phyloP scores from a whole-genome alignment of 1,284 basidiomycete species.

The Leccinum griseonigrum region DNA sequence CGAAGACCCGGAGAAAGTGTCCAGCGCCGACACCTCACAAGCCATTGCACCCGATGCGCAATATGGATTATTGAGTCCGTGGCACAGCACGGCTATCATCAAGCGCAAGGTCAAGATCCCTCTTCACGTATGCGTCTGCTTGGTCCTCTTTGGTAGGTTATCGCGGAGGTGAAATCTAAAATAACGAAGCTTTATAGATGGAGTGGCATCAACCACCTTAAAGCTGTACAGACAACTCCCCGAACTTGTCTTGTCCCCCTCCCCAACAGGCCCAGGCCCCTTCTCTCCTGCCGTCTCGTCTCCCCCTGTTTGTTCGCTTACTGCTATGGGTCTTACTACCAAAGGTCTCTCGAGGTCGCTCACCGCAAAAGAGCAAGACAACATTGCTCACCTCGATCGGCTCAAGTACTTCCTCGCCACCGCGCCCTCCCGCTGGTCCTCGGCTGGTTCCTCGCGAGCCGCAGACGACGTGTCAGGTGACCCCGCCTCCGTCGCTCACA shows the following conservation, averaged over 20 bases:
- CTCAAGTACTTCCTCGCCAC: slow-evolving; percentile 89
- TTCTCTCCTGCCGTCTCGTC: neutral
- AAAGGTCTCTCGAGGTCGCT: slow-evolving; percentile 45
- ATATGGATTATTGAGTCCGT: slow-evolving; percentile 24
- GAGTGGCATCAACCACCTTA: slow-evolving; percentile 15
- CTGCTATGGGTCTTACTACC: slow-evolving; percentile 28
- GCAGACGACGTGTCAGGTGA: slow-evolving; percentile 18
- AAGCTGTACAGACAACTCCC: slow-evolving; percentile 18
- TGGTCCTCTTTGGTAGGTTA: slow-evolving; percentile 23
- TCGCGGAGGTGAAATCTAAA: slow-evolving; percentile 28
- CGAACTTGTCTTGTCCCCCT: slow-evolving; percentile 10
- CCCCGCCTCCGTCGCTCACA: slow-evolving; percentile 21
- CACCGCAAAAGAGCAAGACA: slow-evolving; percentile 61
- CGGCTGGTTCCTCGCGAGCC: slow-evolving; percentile 27
- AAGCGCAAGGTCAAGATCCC: slow-evolving; percentile 32
- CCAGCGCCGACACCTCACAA: slow-evolving; percentile 32
- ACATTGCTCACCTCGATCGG: slow-evolving; percentile 67
- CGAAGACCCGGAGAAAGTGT: slow-evolving; percentile 21
- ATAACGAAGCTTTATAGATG: slow-evolving; percentile 28
- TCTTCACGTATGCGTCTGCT: slow-evolving; percentile 16
- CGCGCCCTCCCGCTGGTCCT: slow-evolving; percentile 67
- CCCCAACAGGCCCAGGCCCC: slow-evolving; percentile 4
- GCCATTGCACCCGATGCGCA: slow-evolving; percentile 28
- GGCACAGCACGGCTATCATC: slow-evolving; percentile 33
- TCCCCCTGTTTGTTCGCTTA: slow-evolving; percentile 12